Percentiles rank a stretch among this genome's conserved stretches.
Evolutionary conservation across 2,329 filamentous ascomycete species (phyloP).

Genomic region (Sarocladium brachiariae): DNA sequence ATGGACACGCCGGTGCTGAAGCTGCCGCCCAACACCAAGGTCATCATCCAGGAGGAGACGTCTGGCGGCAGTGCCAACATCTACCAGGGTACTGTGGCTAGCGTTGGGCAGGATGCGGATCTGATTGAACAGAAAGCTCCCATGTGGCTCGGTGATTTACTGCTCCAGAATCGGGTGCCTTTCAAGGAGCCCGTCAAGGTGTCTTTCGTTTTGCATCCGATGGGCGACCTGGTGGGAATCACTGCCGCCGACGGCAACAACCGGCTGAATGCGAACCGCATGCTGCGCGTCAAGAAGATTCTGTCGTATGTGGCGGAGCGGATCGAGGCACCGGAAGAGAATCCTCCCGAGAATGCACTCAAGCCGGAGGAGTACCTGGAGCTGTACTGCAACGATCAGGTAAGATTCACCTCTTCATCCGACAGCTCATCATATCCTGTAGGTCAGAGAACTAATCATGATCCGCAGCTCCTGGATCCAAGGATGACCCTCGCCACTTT

Average conservation of each 20-base stretch:
- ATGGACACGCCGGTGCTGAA: slow-evolving; percentile 72
- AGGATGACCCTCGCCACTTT: slow-evolving; percentile 93
- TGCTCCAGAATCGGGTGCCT: slow-evolving; percentile 68
- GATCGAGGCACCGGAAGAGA: slow-evolving; percentile 65
- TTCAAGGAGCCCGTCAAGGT: slow-evolving; percentile 92
- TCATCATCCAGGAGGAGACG: slow-evolving; percentile 65
- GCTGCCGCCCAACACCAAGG: slow-evolving; percentile 58
- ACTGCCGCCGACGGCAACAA: slow-evolving; percentile 74
- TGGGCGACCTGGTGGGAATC: slow-evolving; percentile 67
- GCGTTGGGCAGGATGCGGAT: slow-evolving; percentile 70
- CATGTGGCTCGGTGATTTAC: slow-evolving; percentile 84
- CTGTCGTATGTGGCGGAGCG: slow-evolving; percentile 85
- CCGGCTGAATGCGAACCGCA: slow-evolving; percentile 89
- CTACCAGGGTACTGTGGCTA: slow-evolving; percentile 81
- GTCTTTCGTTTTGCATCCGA: slow-evolving; percentile 83
- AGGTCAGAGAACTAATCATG: neutral
- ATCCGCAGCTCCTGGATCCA: slow-evolving; percentile 55
- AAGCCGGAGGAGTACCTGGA: slow-evolving; percentile 91
- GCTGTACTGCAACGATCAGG: slow-evolving; percentile 88
- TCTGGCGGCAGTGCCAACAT: slow-evolving; percentile 69
- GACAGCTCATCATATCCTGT: neutral
- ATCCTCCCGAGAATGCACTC: slow-evolving; percentile 49
- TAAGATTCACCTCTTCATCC: slow-evolving; percentile 26
- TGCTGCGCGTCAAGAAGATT: slow-evolving; percentile 94
- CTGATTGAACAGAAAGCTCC: slow-evolving; percentile 80